Evolutionary conservation across 2,329 filamentous ascomycete genomes (phyloP).

Genomic region (Fusarium anguioides): DNA sequence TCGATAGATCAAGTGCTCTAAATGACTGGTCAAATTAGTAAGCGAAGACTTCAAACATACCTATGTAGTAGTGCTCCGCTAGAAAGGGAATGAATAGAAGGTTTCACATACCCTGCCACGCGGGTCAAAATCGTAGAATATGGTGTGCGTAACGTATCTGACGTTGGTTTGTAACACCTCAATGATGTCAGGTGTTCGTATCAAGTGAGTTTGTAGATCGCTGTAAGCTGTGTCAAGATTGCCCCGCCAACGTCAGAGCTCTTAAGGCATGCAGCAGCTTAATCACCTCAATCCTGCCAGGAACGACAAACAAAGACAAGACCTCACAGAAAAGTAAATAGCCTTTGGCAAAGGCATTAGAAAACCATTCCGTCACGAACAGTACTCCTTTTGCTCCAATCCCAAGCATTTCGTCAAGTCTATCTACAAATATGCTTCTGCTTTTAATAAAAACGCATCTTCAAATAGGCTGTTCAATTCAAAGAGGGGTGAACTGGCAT

Average conservation of each 20-base stretch:
- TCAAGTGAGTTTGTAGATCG: conserved; percentile 1
- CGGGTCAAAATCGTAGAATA: neutral
- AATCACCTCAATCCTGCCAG: neutral
- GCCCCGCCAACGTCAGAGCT: conserved; percentile 23
- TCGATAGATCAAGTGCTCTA: neutral
- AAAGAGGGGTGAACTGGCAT: conserved; percentile 16
- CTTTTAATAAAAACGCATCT: conserved; percentile 2
- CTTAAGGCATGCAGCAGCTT: neutral
- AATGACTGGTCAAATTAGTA: conserved; percentile 2
- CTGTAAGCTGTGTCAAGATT: conserved; percentile 3
- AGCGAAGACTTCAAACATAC: neutral
- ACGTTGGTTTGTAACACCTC: conserved; percentile 7
- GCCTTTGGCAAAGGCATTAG: too few species aligned
- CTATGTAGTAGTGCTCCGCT: neutral
- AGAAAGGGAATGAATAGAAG: neutral
- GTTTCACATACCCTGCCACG: conserved; percentile 14
- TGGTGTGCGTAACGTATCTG: conserved; percentile 8
- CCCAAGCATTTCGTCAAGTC: conserved; percentile 16
- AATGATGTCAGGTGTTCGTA: conserved; percentile 38
- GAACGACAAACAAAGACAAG: neutral
- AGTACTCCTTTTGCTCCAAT: conserved; percentile 10
- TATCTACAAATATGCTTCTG: conserved; percentile 24
- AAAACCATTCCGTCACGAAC: neutral
- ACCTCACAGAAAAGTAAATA: neutral
- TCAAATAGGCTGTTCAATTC: conserved; percentile 36